Conservation (phyloP, 495 filamentous ascomycete species). For the Aspergillus homomorphus region DNA sequence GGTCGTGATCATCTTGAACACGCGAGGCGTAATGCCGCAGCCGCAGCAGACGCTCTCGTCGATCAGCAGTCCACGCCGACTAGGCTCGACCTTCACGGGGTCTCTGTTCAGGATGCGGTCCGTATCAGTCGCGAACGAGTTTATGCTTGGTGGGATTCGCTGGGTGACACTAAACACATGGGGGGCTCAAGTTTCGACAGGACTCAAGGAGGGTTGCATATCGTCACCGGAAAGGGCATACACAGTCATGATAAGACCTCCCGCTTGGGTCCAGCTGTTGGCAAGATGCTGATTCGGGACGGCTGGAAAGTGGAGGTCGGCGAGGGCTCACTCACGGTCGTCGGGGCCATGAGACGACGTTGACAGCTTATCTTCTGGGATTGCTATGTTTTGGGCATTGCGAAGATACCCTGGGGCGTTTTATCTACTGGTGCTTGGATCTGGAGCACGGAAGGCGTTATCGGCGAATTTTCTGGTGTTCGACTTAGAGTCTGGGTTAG, state of each 20-base stretch:
- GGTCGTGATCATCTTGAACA: slow-evolving; percentile 51
- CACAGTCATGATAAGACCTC: slow-evolving; percentile 77
- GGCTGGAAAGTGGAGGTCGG: slow-evolving; percentile 78
- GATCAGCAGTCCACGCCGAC: slow-evolving; percentile 52
- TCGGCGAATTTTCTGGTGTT: not conserved
- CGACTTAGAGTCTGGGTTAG: not conserved
- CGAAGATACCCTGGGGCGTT: not conserved
- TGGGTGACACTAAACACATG: slow-evolving; percentile 56
- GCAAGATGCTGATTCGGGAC: slow-evolving; percentile 66
- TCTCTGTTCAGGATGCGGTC: slow-evolving; percentile 73
- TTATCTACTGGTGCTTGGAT: not conserved
- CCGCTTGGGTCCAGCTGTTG: slow-evolving; percentile 76
- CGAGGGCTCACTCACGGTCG: slow-evolving; percentile 63
- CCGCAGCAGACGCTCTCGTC: slow-evolving; percentile 61
- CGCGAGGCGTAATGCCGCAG: slow-evolving; percentile 41
- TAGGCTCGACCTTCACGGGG: slow-evolving; percentile 78
- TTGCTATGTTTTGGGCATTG: not conserved
- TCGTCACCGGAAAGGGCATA: slow-evolving; percentile 76
- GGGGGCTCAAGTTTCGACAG: slow-evolving; percentile 39
- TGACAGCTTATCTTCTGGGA: slow-evolving; percentile 1
- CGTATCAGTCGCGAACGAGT: slow-evolving; percentile 68
- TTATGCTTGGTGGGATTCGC: slow-evolving; percentile 72
- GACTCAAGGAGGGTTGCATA: slow-evolving; percentile 53
- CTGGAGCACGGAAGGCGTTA: not conserved
- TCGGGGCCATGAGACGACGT: slow-evolving; percentile 44